Percentiles rank a stretch among this genome's conserved stretches.
Conservation (phyloP, 2,329 filamentous ascomycete genomes). For the Trichoderma sp. region DNA sequence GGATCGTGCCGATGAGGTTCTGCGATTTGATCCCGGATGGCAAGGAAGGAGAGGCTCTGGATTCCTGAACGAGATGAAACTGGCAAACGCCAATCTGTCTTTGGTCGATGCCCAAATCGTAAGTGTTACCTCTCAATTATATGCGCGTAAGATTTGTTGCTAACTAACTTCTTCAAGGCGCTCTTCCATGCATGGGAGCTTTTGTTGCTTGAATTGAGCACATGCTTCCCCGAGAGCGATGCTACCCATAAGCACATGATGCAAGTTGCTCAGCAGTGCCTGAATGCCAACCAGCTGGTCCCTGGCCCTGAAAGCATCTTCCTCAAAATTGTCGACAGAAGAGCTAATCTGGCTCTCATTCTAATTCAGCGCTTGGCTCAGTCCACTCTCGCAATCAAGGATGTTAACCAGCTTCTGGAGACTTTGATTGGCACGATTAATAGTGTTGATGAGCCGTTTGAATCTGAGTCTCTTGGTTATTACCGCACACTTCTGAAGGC, state of each 20-base stretch:
- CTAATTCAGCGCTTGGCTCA: conserved; percentile 77
- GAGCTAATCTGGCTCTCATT: conserved; percentile 78
- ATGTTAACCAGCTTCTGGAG: conserved; percentile 51
- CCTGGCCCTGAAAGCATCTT: conserved; percentile 81
- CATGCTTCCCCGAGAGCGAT: conserved; percentile 52
- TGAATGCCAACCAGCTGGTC: conserved; percentile 71
- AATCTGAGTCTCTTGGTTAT: conserved; percentile 58
- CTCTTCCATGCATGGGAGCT: conserved; percentile 89
- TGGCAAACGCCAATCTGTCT: conserved; percentile 87
- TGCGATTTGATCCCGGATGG: conserved; percentile 79
- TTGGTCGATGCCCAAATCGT: conserved; percentile 89
- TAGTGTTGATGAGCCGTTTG: conserved; percentile 54
- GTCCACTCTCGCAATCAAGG: conserved; percentile 47
- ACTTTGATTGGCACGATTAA: conserved; percentile 54
- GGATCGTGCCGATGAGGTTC: conserved; percentile 69
- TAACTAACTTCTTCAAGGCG: conserved; percentile 46
- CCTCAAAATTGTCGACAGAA: conserved; percentile 68
- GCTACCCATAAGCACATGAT: conserved; percentile 67
- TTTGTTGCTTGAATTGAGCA: conserved; percentile 78
- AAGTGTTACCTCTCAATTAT: conserved; percentile 34
- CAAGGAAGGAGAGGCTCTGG: conserved; percentile 64
- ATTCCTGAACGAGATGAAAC: conserved; percentile 77
- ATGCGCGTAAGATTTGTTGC: neutral
- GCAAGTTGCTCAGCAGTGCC: conserved; percentile 71
- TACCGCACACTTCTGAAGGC: conserved; percentile 82